phyloP scores from a whole-genome alignment of 352 stramenopile species.

The Phytopythium delawarense region DNA sequence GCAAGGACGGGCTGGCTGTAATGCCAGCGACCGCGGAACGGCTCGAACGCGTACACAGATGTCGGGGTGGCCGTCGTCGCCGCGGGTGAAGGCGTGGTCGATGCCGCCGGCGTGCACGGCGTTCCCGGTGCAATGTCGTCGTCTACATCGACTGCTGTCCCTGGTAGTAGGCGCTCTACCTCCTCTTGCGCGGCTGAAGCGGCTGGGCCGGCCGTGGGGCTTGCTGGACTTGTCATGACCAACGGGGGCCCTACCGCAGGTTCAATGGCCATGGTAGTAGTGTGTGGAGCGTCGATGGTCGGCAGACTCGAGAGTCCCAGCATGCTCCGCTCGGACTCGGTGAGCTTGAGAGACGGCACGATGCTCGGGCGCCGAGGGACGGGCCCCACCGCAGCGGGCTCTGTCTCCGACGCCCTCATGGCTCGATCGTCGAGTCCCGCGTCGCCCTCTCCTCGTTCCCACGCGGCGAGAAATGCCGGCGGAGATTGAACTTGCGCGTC shows the following conservation, averaged over 20 bases:
- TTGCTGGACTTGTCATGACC: background rate
- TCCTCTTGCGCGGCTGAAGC: background rate
- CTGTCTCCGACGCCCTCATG: background rate
- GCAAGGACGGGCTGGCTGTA: slow-evolving; percentile 63
- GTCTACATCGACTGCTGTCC: background rate
- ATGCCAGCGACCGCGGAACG: slow-evolving; percentile 49
- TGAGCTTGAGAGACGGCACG: slow-evolving; percentile 7
- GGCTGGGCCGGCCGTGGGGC: background rate
- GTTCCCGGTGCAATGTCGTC: background rate
- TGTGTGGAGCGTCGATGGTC: background rate
- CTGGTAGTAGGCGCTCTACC: background rate
- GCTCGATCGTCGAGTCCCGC: background rate
- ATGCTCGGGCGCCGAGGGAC: background rate
- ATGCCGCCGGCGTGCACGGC: background rate
- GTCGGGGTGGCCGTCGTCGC: background rate
- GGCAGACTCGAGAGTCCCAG: background rate
- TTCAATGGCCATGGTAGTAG: background rate
- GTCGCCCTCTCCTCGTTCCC: background rate
- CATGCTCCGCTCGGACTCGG: slow-evolving; percentile 1
- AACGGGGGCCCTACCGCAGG: background rate
- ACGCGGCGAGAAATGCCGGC: background rate
- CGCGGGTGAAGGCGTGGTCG: background rate
- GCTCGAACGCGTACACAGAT: slow-evolving; percentile 33
- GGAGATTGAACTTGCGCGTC: no score
- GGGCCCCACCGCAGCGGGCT: background rate